Evolutionary conservation across 257 asterid genomes (phyloP), one percentile per base, ranked within the genome.

Genomic region (Sherardia arvensis): DNA sequence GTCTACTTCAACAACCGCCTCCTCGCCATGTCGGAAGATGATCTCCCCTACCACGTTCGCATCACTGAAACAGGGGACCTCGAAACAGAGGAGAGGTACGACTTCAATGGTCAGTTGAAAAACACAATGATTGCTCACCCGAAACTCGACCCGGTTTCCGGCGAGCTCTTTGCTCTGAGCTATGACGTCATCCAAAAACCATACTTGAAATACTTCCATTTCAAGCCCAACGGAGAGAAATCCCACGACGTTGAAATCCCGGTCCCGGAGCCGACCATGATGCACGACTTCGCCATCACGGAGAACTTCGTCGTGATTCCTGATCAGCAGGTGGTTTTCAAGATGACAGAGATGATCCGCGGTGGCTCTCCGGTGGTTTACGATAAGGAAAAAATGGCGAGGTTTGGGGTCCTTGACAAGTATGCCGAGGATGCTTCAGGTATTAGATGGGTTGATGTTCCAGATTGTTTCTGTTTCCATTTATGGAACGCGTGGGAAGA

Each of bases 401-500:
- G 94, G 40, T 93, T 93, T 21, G 99, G 99, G 4, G 88, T 93
- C 0, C 38, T 93, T 29, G 85, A 76, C 30, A 93, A 80, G 58
- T 71, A 87, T 48, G 94, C 96, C 0, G 61, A 74, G 8, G 84
- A 87, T 36, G 77, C 78, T 0, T 29, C 70, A 0, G 65, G 43
- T 3, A 77, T 93, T 32, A 78, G 81, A 40, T 93, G 99, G 99
- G 70, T 90, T 0, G 90, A 85, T 12, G 96, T 87, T 0, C 94
- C 97, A 1, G 94, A 85, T 25, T 93, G 99, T 71, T 93, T 93
- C 69, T 93, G 99, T 74, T 87, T 93, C 68, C 99, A 93, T 45
- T 78, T 93, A 43, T 93, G 99, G 99, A 93, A 93, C 71, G 89
- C 99, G n/a, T 93, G 99, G 99, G 99, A 93, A 53, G 99, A 93